Base-by-base conservation (phyloP, 1,139 yeast species). In the Sugiyamaella paludigena region DNA sequence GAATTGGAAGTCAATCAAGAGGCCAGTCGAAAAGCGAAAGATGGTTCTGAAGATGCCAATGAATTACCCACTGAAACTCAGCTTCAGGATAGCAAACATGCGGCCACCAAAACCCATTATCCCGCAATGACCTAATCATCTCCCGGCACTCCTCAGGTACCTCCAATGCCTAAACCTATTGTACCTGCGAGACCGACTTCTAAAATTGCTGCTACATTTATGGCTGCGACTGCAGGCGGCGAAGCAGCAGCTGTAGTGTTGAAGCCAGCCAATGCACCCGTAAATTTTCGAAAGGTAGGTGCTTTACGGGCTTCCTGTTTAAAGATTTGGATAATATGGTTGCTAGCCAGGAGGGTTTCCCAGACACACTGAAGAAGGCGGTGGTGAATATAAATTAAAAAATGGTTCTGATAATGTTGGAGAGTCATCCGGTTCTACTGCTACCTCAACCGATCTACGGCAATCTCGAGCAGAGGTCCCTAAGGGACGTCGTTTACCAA, bases 401-500 rank as follows among this genome's bases (percentile, higher is more conserved):
- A 50, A 49, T 36, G 4, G 36, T 36, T 12, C 49, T 36, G 16
- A 32, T 16, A 27, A 42, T 6, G 43, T 32, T 9, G n/a, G 47
- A 10, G 42, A 26, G 27, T 47, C 38, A 34, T 43, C 43, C 12
- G 26, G 36, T 15, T 42, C 60, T 2, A 53, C 54, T 53, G 53
- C 62, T 1, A 51, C 59, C 13, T 29, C 58, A 6, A 48, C 58
- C 2, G 77, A 74, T 53, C 63, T 67, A 1, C 71, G 79, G 57
- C 70, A 72, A 51, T 68, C 75, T 28, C 76, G 95, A 57, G 83
- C 83, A 0, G 80, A 72, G 57, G 96, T 95, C 0, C 96, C 96
- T 26, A 76, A 78, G 83, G 91, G 92, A 0, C 80, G 94, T 52
- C 80, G 83, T 57, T 71, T 87, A 44, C 96, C 96, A 1, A 77